Evolutionary conservation across 2,329 filamentous ascomycete genomes (phyloP).

Genomic region (Colletotrichum sojae): DNA sequence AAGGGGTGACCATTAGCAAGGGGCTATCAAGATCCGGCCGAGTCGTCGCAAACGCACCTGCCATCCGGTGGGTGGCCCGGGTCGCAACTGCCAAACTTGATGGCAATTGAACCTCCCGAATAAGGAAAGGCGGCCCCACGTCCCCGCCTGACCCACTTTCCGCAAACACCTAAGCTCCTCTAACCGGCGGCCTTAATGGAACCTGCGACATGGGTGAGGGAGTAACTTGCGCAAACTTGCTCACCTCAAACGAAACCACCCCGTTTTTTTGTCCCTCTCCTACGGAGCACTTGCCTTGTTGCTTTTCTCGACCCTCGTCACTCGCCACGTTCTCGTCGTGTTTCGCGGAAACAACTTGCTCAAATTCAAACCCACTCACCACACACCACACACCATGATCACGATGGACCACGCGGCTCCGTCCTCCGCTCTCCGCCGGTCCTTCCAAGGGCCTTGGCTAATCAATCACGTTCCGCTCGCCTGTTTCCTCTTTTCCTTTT

Average conservation of each 20-base stretch:
- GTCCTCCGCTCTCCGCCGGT: no score
- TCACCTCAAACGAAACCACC: not conserved
- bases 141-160: slow-evolving; percentile 46
- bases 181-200: no score
- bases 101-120: no score
- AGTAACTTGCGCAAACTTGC: slow-evolving; percentile 21
- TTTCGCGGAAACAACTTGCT: no score
- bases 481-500: slow-evolving; percentile 8
- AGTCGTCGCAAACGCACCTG: no score
- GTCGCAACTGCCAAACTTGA: no score
- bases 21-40: no score
- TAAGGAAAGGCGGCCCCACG: slow-evolving; percentile 45
- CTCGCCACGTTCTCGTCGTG: no score
- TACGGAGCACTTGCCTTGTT: not conserved
- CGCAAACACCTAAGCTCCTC: not conserved
- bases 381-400: no score
- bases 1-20: no score
- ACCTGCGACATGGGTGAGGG: not conserved
- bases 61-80: no score
- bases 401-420: not conserved
- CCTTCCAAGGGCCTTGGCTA: no score
- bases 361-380: not conserved
- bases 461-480: not conserved
- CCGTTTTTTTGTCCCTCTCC: not conserved
- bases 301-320: not conserved